phyloP scores from a whole-genome alignment of 768 basidiomycete genomes.

The Austroboletus eburneus region DNA sequence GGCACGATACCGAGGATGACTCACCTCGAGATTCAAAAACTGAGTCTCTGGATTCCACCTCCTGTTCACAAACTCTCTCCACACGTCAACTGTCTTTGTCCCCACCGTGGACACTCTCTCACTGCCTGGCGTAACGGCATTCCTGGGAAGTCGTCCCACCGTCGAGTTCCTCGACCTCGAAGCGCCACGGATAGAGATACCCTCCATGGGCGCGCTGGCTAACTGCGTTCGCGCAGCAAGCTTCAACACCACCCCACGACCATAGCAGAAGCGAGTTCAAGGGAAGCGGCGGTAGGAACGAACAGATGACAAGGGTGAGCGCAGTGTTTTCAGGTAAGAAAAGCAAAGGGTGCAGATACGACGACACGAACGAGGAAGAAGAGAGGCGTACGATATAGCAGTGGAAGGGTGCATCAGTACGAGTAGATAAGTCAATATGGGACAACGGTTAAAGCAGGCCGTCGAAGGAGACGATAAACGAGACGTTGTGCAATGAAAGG shows the following conservation, averaged over 20 bases:
- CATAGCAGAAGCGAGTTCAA: slow-evolving; percentile 20
- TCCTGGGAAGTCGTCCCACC: slow-evolving; percentile 57
- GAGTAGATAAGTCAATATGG: slow-evolving; percentile 13
- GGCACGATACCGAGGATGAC: slow-evolving; percentile 18
- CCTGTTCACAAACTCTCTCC: slow-evolving; percentile 69
- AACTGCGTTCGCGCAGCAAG: slow-evolving; percentile 38
- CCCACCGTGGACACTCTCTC: slow-evolving; percentile 19
- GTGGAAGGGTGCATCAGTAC: slow-evolving; percentile 10
- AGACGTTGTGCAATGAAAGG: slow-evolving; percentile 23
- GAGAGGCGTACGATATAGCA: slow-evolving; percentile 6
- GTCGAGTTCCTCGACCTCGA: slow-evolving; percentile 40
- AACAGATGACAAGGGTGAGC: slow-evolving; percentile 37
- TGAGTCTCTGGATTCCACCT: slow-evolving; percentile 67
- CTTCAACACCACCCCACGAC: slow-evolving; percentile 29
- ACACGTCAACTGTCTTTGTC: slow-evolving; percentile 54
- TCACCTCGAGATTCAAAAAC: slow-evolving; percentile 81
- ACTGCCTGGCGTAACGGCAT: slow-evolving; percentile 39
- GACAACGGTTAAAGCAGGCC: too few species aligned
- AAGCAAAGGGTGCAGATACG: slow-evolving; percentile 4
- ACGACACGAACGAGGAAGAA: slow-evolving; percentile 6
- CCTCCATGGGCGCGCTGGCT: slow-evolving; percentile 38
- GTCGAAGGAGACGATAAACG: slow-evolving; percentile 11
- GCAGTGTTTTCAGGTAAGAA: slow-evolving; percentile 25
- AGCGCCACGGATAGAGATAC: slow-evolving; percentile 65
- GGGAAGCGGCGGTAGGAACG: slow-evolving; percentile 23